A percentile compares a stretch with the other conserved stretches of the same genome.
Conservation (phyloP, 306 rosid genomes). For the Lotus japonicus region DNA sequence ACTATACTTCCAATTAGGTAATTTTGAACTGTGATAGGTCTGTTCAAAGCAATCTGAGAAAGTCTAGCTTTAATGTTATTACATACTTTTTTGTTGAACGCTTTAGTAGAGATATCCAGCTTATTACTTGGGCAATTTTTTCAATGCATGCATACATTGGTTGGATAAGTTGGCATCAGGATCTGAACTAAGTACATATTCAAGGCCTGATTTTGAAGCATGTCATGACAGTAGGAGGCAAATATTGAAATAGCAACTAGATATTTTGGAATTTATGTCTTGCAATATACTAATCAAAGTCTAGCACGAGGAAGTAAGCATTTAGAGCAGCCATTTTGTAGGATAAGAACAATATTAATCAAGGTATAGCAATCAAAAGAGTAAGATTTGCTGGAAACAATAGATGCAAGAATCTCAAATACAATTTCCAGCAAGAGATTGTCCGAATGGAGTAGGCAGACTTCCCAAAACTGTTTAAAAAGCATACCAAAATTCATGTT, state of each 20-base stretch:
- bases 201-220: background rate
- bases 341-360: no score
- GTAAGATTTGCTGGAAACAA: no score
- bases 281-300: background rate
- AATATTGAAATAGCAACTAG: background rate
- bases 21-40: background rate
- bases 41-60: background rate
- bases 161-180: background rate
- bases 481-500: no score
- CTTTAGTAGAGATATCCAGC: background rate
- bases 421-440: no score
- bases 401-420: no score
- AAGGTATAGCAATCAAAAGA: no score
- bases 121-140: background rate
- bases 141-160: background rate
- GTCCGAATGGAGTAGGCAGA: no score
- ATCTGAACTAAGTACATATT: background rate
- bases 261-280: background rate
- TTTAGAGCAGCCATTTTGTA: background rate
- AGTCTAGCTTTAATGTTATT: background rate
- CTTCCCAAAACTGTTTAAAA: no score
- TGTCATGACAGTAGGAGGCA: background rate
- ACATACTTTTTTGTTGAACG: background rate
- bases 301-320: background rate
- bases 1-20: no score